A percentile compares a stretch with the other conserved stretches of the same genome.
Evolutionary conservation across 495 filamentous ascomycete genomes (phyloP).

Genomic region (Penicillium paxilli): DNA sequence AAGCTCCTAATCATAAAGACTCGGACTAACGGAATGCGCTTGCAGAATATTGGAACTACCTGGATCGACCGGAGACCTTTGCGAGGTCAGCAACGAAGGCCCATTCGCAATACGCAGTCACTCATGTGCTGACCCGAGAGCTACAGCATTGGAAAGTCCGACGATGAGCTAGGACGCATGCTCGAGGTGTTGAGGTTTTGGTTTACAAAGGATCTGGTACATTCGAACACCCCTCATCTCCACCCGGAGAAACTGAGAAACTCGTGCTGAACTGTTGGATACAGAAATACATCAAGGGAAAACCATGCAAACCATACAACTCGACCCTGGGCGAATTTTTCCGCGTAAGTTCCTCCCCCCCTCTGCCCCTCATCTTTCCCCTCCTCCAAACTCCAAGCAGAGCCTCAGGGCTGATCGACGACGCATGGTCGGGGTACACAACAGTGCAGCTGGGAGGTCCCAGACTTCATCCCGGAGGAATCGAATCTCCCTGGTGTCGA

Average conservation of each 20-base stretch:
- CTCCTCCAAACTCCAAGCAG: too few relatives aligned
- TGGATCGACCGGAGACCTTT: slow-evolving; percentile 94
- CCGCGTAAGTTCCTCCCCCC: slow-evolving; percentile 75
- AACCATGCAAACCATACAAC: slow-evolving; percentile 98
- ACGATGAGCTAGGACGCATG: slow-evolving; percentile 89
- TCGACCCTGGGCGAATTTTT: slow-evolving; percentile 98
- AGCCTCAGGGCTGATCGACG: too few relatives aligned
- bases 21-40: slow-evolving; percentile 14
- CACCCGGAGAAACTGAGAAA: not conserved
- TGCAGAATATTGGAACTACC: slow-evolving; percentile 97
- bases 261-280: slow-evolving; percentile 14
- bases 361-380: too few relatives aligned
- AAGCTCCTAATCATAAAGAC: not conserved
- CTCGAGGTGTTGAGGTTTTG: slow-evolving; percentile 91
- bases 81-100: slow-evolving; percentile 56
- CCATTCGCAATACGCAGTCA: slow-evolving; percentile 11
- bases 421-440: too few relatives aligned
- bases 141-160: slow-evolving; percentile 85
- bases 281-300: slow-evolving; percentile 96
- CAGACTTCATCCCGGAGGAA: slow-evolving; percentile 59
- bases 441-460: slow-evolving; percentile 91
- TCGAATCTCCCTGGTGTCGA: slow-evolving; percentile 32
- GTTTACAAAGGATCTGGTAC: slow-evolving; percentile 94
- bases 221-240: slow-evolving; percentile 11
- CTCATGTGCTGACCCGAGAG: slow-evolving; percentile 38